Evolutionary conservation across 306 rosid genomes (phyloP), one percentile per base, ranked within the genome.

Genomic region (Prosopis cineraria): DNA sequence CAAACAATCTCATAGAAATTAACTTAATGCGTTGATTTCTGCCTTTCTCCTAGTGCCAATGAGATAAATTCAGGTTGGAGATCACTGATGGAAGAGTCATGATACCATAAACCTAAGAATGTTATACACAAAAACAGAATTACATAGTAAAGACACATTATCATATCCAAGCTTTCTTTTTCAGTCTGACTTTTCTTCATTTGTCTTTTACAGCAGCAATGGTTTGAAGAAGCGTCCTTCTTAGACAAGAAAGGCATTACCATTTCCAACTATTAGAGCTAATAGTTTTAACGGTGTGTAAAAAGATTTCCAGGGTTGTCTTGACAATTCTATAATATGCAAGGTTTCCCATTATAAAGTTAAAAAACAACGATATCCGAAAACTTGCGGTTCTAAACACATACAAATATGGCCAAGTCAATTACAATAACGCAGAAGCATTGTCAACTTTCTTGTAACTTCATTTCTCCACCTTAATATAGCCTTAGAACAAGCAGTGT

Each of bases 371-470:
- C 5, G 5, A 8, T 20, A 20, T n/a, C 30, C 60, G 5, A 8
- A 53, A 8, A 20, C 29, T 20, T 53, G 20, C 60, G 8, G 60
- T 7, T 6, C 29, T 7, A 40, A 75, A 74, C 70, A 83, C 31
- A 39, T 13, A 50, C 29, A 58, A 73, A 43, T 45, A 66, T 10
- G 60, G 14, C 12, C 55, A 60, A 50, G 76, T 31, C 77, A 74
- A 73, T 52, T 31, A 73, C 33, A 65, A 72, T 25, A 50, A 74
- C 60, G 65, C 73, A 47, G 55, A 30, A 34, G 16, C 10, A 1
- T 19, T 20, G 70, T 65, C 30, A 17, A 60, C 71, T 53, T 75
- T 47, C 45, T 37, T 58, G 68, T 14, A 33, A 75, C 36, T 39
- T 53, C n/a, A 24, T 5, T 52, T 24, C 70, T 30, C 71, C 33